These are phyloP conservation scores for Mycena latifolia DNA, from an alignment of 768 basidiomycete genomes.

Conservation along the genomic window DNA sequence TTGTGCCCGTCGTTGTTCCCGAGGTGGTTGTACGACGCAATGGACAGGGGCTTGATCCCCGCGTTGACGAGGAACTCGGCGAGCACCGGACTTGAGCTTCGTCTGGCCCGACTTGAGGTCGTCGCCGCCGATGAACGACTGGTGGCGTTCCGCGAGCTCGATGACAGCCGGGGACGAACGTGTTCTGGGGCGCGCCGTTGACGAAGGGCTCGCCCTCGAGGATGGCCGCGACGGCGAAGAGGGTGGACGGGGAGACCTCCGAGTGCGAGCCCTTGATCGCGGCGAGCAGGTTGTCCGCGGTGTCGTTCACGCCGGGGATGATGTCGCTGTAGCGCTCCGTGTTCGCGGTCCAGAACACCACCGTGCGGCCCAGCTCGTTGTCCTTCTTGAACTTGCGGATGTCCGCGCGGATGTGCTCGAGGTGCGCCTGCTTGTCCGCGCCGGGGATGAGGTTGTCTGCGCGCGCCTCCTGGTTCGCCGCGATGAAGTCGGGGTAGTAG, in stretches of 20 bases:
- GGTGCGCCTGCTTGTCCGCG: slow-evolving; percentile 87
- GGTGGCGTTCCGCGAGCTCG: slow-evolving; percentile 88
- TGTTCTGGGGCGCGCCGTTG: slow-evolving; percentile 99
- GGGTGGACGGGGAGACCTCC: slow-evolving; percentile 96
- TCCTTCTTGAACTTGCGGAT: slow-evolving; percentile 93
- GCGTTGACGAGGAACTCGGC: slow-evolving; percentile 99
- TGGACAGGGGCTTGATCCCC: slow-evolving; percentile 97
- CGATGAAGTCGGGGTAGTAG: slow-evolving; percentile 98
- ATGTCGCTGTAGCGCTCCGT: slow-evolving; percentile 98
- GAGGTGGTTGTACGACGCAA: slow-evolving; percentile 98
- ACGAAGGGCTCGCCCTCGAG: slow-evolving; percentile 96
- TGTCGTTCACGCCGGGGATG: slow-evolving; percentile 95
- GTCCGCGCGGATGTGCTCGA: slow-evolving; percentile 92
- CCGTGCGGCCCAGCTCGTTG: slow-evolving; percentile 85
- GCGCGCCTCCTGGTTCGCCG: slow-evolving; percentile 96
- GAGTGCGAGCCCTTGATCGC: slow-evolving; percentile 88
- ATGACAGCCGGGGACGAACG: slow-evolving; percentile 97
- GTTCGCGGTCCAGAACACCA: slow-evolving; percentile 99
- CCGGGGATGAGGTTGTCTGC: slow-evolving; percentile 95
- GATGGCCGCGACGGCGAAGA: slow-evolving; percentile 96
- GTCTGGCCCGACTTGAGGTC: slow-evolving; percentile 99
- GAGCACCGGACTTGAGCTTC: slow-evolving; percentile 95
- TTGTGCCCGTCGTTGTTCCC: slow-evolving; percentile 98
- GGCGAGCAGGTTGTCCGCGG: slow-evolving; percentile 85
- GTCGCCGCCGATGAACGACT: slow-evolving; percentile 96